A percentile compares a stretch with the other conserved stretches of the same genome.
Evolutionary conservation across 2,329 filamentous ascomycete genomes (phyloP).

Genomic region (Fusarium sp.): DNA sequence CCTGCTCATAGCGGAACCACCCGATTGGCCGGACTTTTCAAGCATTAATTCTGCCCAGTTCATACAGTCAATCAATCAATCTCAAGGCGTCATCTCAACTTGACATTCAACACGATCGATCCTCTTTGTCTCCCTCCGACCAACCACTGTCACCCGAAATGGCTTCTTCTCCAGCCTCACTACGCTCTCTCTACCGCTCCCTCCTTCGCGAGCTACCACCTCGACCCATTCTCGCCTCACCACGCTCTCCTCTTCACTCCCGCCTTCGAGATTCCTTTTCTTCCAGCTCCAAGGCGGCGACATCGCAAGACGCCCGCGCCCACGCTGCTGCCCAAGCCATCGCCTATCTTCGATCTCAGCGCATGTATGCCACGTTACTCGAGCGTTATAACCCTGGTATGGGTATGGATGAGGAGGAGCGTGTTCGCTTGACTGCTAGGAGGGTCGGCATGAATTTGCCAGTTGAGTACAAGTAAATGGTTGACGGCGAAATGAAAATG

Average conservation of each 20-base stretch:
- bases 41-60: conserved; percentile 17
- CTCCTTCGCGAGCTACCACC: conserved; percentile 90
- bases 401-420: conserved; percentile 86
- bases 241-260: conserved; percentile 63
- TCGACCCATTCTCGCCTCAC: conserved; percentile 63
- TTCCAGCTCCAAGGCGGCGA: conserved; percentile 65
- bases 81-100: not conserved
- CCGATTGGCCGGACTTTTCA: conserved; percentile 29
- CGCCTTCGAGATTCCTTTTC: conserved; percentile 46
- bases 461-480: conserved; percentile 58
- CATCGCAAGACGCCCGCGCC: conserved; percentile 41
- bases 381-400: conserved; percentile 96
- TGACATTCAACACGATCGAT: not conserved
- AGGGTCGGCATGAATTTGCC: conserved; percentile 93
- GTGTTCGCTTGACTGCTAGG: conserved; percentile 83
- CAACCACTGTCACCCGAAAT: conserved; percentile 30
- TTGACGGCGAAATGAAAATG: not conserved
- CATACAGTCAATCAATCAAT: conserved; percentile 5
- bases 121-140: not conserved
- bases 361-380: conserved; percentile 80
- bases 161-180: conserved; percentile 55
- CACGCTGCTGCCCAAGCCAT: conserved; percentile 76
- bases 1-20: conserved; percentile 4
- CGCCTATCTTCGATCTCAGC: conserved; percentile 85
- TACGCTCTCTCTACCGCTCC: conserved; percentile 86